Evolutionary conservation across 225 moss, liverwort and hornwort genomes (phyloP).

Genomic region (Straminergon stramineum): DNA sequence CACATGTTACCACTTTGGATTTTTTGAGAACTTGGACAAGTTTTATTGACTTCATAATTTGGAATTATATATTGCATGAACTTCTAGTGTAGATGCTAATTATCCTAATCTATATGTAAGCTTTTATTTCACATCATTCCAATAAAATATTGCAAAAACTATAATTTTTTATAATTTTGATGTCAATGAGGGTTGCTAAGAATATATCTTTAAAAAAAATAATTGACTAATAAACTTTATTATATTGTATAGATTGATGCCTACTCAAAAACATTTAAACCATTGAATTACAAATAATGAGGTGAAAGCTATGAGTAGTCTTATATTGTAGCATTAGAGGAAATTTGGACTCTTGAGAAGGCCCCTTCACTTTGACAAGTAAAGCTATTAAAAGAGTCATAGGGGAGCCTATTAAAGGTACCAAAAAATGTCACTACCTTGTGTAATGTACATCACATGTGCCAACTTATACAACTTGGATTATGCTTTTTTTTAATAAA

Average conservation of each 20-base stretch:
- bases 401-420: too few species aligned
- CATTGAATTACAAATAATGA: not conserved
- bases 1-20: not conserved
- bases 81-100: not conserved
- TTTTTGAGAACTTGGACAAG: not conserved
- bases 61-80: not conserved
- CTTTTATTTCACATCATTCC: accelerated
- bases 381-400: too few species aligned
- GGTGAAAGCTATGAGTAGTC: too few species aligned
- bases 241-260: not conserved
- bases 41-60: not conserved
- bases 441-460: too few species aligned
- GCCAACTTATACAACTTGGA: too few species aligned
- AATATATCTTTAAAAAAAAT: not conserved
- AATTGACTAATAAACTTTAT: not conserved
- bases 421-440: too few species aligned
- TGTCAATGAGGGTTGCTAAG: not conserved
- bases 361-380: too few species aligned
- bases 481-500: too few species aligned
- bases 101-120: not conserved
- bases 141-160: not conserved
- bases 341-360: too few species aligned
- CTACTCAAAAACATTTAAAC: not conserved
- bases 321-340: too few species aligned
- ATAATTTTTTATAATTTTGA: not conserved